phyloP scores from a whole-genome alignment of 208 protist genomes.

The Tritrichomonas musculus region DNA sequence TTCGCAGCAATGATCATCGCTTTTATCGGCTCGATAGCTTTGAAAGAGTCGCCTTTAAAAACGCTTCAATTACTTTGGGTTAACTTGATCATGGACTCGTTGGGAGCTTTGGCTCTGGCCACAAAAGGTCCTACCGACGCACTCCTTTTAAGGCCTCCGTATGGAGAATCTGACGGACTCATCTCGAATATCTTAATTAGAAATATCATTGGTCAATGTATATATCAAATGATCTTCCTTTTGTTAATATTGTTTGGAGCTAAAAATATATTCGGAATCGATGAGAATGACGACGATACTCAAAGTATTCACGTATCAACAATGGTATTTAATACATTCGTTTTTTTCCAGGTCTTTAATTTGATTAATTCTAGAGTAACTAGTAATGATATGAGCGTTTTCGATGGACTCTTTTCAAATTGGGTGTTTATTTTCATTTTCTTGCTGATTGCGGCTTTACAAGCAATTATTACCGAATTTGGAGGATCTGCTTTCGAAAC shows the following conservation, averaged over 20 bases:
- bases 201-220: conserved; percentile 58
- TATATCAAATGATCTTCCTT: conserved; percentile 62
- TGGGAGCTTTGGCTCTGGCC: conserved; percentile 82
- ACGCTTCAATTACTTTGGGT: conserved; percentile 95
- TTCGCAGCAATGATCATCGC: conserved; percentile 77
- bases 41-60: conserved; percentile 54
- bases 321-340: conserved; percentile 54
- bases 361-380: conserved; percentile 38
- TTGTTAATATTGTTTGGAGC: conserved; percentile 52
- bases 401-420: neutral
- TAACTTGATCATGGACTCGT: conserved; percentile 98
- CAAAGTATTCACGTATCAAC: too few species aligned
- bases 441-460: neutral
- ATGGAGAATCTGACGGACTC: conserved; percentile 51
- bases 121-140: conserved; percentile 74
- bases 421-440: neutral
- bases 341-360: conserved; percentile 48
- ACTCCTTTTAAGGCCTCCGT: conserved; percentile 56
- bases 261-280: neutral
- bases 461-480: neutral
- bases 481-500: neutral
- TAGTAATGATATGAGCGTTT: neutral
- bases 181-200: conserved; percentile 68
- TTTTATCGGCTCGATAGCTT: conserved; percentile 69
- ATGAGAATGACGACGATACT: neutral